These are phyloP conservation scores for Acanthamoeba lenticulata DNA, from an alignment of 208 protist genomes.

Conservation along the genomic window DNA sequence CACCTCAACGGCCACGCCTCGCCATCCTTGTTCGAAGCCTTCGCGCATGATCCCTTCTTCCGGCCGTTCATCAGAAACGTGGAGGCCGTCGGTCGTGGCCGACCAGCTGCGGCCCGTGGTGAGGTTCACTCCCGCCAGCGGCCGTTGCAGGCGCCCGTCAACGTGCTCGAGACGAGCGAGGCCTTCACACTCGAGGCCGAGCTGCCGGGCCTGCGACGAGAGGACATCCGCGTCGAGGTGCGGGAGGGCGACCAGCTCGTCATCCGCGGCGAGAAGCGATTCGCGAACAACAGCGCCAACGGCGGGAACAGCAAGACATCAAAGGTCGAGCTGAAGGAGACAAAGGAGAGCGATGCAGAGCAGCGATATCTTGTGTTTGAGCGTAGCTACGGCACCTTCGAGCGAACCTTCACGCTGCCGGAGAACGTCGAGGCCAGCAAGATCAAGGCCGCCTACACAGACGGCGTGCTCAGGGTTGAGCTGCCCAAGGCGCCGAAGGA, in stretches of 20 bases:
- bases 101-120: no score
- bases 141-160: not conserved
- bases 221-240: conserved; percentile 33
- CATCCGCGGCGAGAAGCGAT: conserved; percentile 12
- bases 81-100: no score
- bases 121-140: not conserved
- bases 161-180: conserved; percentile 28
- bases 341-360: not conserved
- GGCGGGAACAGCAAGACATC: not conserved
- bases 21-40: not conserved
- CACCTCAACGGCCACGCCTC: not conserved
- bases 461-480: conserved; percentile 66
- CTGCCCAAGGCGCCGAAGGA: conserved; percentile 55
- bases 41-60: not conserved
- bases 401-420: conserved; percentile 55
- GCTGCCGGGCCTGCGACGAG: not conserved
- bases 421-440: not conserved
- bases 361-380: not conserved
- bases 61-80: not conserved
- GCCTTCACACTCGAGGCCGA: not conserved
- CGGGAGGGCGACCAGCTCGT: not conserved
- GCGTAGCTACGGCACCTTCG: conserved; percentile 60
- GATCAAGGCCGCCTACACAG: conserved; percentile 46
- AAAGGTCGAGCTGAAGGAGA: conserved; percentile 3
- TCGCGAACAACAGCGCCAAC: not conserved